Evolutionary conservation across 2,329 filamentous ascomycete genomes (phyloP).

Genomic region (Coleophoma crateriformis): DNA sequence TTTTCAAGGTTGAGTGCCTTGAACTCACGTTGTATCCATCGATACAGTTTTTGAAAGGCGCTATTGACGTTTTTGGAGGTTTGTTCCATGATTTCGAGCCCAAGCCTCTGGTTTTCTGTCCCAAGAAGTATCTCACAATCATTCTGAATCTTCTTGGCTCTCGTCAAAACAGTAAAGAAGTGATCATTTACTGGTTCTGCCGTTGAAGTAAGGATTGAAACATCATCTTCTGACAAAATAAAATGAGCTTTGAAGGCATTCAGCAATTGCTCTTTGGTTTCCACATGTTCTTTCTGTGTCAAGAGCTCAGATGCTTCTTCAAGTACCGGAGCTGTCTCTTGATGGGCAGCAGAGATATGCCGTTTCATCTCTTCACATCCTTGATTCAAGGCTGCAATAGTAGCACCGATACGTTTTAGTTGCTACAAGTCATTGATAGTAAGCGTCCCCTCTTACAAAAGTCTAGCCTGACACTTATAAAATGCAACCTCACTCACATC

Average conservation of each 20-base stretch:
- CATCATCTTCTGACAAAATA: slow-evolving; percentile 74
- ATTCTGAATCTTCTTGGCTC: slow-evolving; percentile 80
- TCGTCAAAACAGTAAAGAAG: slow-evolving; percentile 73
- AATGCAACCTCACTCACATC: slow-evolving; percentile 50
- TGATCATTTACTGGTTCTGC: slow-evolving; percentile 77
- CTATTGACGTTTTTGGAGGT: slow-evolving; percentile 81
- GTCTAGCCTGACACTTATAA: neutral
- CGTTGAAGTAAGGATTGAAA: slow-evolving; percentile 68
- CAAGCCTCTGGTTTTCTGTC: slow-evolving; percentile 82
- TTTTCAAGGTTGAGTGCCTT: slow-evolving; percentile 90
- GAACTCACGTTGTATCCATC: slow-evolving; percentile 92
- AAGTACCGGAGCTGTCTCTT: slow-evolving; percentile 68
- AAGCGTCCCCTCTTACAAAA: slow-evolving; percentile 4
- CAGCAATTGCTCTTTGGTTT: slow-evolving; percentile 75
- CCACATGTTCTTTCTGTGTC: slow-evolving; percentile 65
- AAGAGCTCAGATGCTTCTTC: slow-evolving; percentile 73
- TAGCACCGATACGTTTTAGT: slow-evolving; percentile 76
- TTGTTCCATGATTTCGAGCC: slow-evolving; percentile 86
- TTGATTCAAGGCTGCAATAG: slow-evolving; percentile 71
- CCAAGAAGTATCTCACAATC: slow-evolving; percentile 88
- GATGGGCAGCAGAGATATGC: slow-evolving; percentile 70
- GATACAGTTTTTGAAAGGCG: slow-evolving; percentile 92
- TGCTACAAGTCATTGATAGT: slow-evolving; percentile 50
- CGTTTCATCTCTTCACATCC: slow-evolving; percentile 76
- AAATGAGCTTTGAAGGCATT: slow-evolving; percentile 78